phyloP scores from a whole-genome alignment of 2,329 filamentous ascomycete genomes.

The Penicillium concentricum region DNA sequence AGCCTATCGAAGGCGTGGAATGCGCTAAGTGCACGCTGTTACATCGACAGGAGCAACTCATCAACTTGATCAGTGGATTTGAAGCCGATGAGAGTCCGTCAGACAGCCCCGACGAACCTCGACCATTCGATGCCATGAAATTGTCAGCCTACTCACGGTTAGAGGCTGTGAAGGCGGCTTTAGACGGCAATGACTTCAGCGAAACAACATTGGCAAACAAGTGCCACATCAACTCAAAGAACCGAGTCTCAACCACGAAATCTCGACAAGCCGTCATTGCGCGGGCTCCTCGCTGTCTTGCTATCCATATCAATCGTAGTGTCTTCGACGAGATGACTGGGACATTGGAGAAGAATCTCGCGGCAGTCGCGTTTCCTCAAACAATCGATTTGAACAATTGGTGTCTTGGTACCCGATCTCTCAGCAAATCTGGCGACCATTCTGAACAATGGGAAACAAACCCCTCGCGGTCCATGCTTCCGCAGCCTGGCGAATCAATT shows the following conservation, averaged over 20 bases:
- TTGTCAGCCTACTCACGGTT: conserved; percentile 55
- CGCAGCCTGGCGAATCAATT: conserved; percentile 55
- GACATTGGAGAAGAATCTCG: conserved; percentile 77
- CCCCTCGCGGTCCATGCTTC: conserved; percentile 71
- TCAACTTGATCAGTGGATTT: conserved; percentile 44
- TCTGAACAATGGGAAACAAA: conserved; percentile 70
- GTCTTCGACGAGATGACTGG: conserved; percentile 84
- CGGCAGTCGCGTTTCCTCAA: conserved; percentile 73
- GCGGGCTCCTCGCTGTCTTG: conserved; percentile 74
- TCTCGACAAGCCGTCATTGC: conserved; percentile 86
- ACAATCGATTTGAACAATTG: conserved; percentile 76
- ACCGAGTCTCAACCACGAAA: conserved; percentile 75
- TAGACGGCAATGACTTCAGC: conserved; percentile 78
- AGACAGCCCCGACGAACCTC: conserved; percentile 23
- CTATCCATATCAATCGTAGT: conserved; percentile 86
- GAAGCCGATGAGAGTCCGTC: conserved; percentile 38
- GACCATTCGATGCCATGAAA: conserved; percentile 39
- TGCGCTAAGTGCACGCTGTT: conserved; percentile 88
- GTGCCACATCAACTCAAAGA: conserved; percentile 66
- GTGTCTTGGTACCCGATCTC: conserved; percentile 66
- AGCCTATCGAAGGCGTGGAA: conserved; percentile 84
- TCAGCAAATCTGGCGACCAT: conserved; percentile 31
- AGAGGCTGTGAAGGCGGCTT: conserved; percentile 63
- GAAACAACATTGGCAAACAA: conserved; percentile 63
- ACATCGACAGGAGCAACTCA: conserved; percentile 53